A percentile compares a stretch with the other conserved stretches of the same genome.
phyloP scores from a whole-genome alignment of 2,329 filamentous ascomycete genomes.

The Penicillium fuscoglaucum region DNA sequence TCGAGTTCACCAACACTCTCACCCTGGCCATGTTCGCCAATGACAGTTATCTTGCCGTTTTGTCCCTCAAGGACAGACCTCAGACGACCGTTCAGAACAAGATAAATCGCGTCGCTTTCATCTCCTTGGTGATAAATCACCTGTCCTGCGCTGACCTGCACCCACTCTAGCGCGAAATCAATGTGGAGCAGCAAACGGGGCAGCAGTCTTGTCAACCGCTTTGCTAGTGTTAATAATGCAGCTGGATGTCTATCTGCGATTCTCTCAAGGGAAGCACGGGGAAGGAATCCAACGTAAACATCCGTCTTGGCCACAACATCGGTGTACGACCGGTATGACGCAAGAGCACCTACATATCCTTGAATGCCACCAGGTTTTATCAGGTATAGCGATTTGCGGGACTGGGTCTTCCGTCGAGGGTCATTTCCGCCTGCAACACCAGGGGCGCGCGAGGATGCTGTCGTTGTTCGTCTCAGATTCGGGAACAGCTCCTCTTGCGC shows the following conservation, averaged over 20 bases:
- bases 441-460: conserved; percentile 42
- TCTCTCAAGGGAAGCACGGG: conserved; percentile 78
- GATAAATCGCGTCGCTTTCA: conserved; percentile 97
- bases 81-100: conserved; percentile 90
- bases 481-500: conserved; percentile 44
- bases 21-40: conserved; percentile 92
- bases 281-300: conserved; percentile 94
- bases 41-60: conserved; percentile 78
- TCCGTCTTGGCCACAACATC: conserved; percentile 97
- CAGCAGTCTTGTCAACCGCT: conserved; percentile 83
- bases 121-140: conserved; percentile 92
- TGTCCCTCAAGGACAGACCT: conserved; percentile 79
- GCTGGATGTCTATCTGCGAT: conserved; percentile 93
- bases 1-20: conserved; percentile 97
- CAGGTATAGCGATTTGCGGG: conserved; percentile 74
- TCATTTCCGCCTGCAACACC: conserved; percentile 31
- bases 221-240: conserved; percentile 91
- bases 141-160: conserved; percentile 92
- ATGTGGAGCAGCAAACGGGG: conserved; percentile 92
- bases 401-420: conserved; percentile 41
- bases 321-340: conserved; percentile 92
- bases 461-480: conserved; percentile 48
- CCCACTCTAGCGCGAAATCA: conserved; percentile 97
- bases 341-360: conserved; percentile 91
- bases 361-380: conserved; percentile 94